Conservation (phyloP, 345 rosid species). For the Fremontodendron californicum region DNA sequence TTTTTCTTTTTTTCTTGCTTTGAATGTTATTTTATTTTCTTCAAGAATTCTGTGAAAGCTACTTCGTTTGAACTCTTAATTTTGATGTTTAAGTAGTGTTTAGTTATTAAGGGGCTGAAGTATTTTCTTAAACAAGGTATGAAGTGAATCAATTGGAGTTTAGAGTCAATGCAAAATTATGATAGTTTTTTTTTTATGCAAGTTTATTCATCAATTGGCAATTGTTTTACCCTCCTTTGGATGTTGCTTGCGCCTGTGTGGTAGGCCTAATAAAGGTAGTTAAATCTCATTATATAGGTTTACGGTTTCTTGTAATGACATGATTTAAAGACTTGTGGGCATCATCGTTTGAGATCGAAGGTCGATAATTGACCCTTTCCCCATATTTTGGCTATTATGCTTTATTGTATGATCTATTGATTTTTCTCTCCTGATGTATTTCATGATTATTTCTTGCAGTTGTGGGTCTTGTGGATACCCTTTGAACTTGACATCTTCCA, state of each 20-base stretch:
- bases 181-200: background rate
- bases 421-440: background rate
- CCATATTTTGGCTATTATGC: background rate
- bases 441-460: background rate
- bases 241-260: too few relatives aligned
- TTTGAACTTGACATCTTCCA: slow-evolving; percentile 50
- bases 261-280: too few relatives aligned
- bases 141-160: too few relatives aligned
- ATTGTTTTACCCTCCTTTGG: background rate
- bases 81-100: background rate
- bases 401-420: background rate
- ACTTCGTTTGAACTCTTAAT: too few relatives aligned
- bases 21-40: too few relatives aligned
- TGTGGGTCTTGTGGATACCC: slow-evolving; percentile 62
- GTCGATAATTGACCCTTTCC: background rate
- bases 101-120: background rate
- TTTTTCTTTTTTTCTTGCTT: background rate
- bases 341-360: background rate
- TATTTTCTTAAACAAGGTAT: too few relatives aligned
- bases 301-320: background rate
- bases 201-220: background rate
- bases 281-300: too few relatives aligned
- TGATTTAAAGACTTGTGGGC: background rate
- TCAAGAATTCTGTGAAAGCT: too few relatives aligned
- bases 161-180: background rate